phyloP scores from a whole-genome alignment of 257 asterid species.

The Striga asiatica region DNA sequence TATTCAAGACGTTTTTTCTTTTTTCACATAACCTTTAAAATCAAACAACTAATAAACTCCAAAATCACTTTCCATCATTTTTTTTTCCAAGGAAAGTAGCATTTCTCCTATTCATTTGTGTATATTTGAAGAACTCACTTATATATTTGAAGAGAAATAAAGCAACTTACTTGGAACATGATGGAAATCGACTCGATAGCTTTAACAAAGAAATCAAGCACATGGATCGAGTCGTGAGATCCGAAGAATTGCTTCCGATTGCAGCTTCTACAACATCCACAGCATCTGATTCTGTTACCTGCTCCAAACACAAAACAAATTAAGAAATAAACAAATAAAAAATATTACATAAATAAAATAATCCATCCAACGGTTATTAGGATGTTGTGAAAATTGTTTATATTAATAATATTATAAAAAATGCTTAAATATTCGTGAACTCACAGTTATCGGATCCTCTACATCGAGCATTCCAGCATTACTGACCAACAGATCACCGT shows the following conservation, averaged over 20 bases:
- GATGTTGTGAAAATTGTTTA: no score
- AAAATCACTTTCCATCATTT: no score
- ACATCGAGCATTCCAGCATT: slow-evolving; percentile 58
- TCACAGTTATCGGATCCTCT: slow-evolving; percentile 73
- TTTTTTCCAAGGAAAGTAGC: neutral
- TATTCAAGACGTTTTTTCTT: slow-evolving; percentile 7
- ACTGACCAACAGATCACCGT: slow-evolving; percentile 70
- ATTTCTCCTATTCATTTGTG: no score
- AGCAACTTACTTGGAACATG: slow-evolving; percentile 61
- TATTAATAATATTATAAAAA: no score
- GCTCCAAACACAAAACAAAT: slow-evolving; percentile 25
- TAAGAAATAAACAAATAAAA: no score
- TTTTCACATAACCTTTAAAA: no score
- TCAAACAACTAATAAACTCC: no score
- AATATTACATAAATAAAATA: no score
- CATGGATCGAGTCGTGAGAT: slow-evolving; percentile 70
- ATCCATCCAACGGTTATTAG: no score
- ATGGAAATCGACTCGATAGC: slow-evolving; percentile 76
- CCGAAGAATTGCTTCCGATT: slow-evolving; percentile 44
- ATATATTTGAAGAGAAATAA: no score
- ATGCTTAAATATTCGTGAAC: slow-evolving; percentile 18
- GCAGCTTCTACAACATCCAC: slow-evolving; percentile 75
- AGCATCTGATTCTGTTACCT: slow-evolving; percentile 83
- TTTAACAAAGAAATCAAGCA: slow-evolving; percentile 74
- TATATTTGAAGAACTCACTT: no score